These are phyloP conservation scores for Suillus plorans DNA, from an alignment of 768 basidiomycete species.

Conservation along the genomic window DNA sequence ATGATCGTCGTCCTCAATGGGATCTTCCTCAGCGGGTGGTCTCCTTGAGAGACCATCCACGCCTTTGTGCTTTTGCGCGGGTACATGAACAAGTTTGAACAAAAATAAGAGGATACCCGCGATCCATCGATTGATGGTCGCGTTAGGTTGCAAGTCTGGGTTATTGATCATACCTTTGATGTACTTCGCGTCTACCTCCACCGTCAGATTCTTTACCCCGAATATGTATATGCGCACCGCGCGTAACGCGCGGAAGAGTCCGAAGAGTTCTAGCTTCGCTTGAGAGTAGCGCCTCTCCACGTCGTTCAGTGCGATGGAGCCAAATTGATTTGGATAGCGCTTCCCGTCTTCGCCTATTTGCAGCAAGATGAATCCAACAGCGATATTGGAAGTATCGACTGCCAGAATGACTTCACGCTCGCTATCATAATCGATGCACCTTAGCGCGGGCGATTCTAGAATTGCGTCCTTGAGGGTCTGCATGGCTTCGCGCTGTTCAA, in stretches of 20 bases:
- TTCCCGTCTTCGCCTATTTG: conserved; percentile 11
- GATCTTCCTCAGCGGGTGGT: background rate
- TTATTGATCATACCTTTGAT: conserved; percentile 38
- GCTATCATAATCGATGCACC: too few relatives aligned
- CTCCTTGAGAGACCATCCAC: background rate
- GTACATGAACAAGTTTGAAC: conserved; percentile 30
- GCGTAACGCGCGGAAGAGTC: conserved; percentile 21
- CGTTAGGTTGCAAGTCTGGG: conserved; percentile 29
- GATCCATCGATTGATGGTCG: conserved; percentile 29
- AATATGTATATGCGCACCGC: conserved; percentile 23
- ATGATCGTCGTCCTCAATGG: background rate
- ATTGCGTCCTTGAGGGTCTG: too few relatives aligned
- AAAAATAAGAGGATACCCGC: conserved; percentile 23
- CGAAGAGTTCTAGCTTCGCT: conserved; percentile 27
- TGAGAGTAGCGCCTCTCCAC: conserved; percentile 16
- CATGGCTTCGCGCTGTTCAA: background rate
- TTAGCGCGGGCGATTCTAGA: too few relatives aligned
- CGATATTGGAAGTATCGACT: too few relatives aligned
- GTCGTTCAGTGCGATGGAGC: conserved; percentile 38
- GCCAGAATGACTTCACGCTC: too few relatives aligned
- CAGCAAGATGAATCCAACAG: conserved; percentile 14
- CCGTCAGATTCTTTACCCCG: conserved; percentile 23
- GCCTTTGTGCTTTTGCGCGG: conserved; percentile 10
- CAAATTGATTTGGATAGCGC: conserved; percentile 31
- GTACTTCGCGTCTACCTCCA: conserved; percentile 29